Base-by-base conservation (phyloP, 2,329 filamentous ascomycete genomes). In the Graphilbum ipis-grandicollis region DNA sequence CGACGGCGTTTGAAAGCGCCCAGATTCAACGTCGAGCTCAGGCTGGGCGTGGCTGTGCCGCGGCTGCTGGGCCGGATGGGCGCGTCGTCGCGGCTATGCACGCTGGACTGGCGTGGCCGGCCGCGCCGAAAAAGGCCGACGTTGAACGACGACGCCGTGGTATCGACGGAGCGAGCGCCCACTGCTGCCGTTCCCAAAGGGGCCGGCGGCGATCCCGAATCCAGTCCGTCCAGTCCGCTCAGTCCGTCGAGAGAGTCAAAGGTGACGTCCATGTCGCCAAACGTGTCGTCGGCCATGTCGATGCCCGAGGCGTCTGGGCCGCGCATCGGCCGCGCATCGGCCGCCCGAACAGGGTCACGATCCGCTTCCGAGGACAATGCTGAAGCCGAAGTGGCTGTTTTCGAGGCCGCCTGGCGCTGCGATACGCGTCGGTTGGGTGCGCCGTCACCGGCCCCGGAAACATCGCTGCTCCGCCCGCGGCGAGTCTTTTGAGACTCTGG, bases 1-100 rank as follows among this genome's bases (percentile, higher is more conserved):
- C 59, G 59, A 32, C 72, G 62, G 29, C 71, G 58, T 48, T 61
- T 66, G 51, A 77, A 77, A 5, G 61, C 54, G 13, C 68, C 69
- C 35, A 75, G 62, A 40, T 68, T 75, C 46, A 70, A 60, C 0
- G 59, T 61, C 1, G 63, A 60, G 44, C 62, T 62, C 32, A 70
- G 53, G 31, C 59, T 57, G 1, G 65, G 60, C 2, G 62, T 67
- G 35, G 55, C 61, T 13, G 57, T 55, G 5, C 61, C 58, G 17
- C 65, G 56, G 50, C 66, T 70, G 52, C 63, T 67, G 3, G 66
- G 66, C 29, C 66, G 56, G 41, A 69, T 70, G 2, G 62, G 63
- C 19, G 56, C 61, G 31, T 68, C 64, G 31, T 65, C 63, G 34
- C 60, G 59, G 23, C 64, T 61, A 30, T 65, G 52, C 33, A 69